These are phyloP conservation scores for Moricandia moricandioides DNA, from an alignment of 345 rosid genomes.

Conservation along the genomic window DNA sequence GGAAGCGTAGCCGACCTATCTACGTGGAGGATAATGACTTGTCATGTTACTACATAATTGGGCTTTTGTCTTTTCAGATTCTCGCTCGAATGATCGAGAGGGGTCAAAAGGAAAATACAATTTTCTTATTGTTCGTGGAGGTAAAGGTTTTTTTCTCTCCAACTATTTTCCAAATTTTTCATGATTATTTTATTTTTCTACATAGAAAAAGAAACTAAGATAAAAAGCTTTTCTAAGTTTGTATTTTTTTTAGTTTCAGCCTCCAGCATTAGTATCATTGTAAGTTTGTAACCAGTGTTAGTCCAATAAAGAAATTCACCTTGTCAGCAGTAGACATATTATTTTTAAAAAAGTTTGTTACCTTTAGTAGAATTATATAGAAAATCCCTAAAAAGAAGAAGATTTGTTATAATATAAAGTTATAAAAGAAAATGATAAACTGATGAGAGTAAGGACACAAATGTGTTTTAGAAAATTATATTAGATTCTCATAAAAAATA, in stretches of 20 bases:
- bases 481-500: too few relatives aligned
- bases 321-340: neutral
- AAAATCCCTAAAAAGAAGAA: neutral
- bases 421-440: too few relatives aligned
- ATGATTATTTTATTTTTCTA: neutral
- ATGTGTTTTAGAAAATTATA: too few relatives aligned
- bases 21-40: conserved; percentile 38
- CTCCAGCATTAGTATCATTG: neutral
- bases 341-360: neutral
- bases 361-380: neutral
- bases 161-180: neutral
- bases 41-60: conserved; percentile 23
- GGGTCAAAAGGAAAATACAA: conserved; percentile 7
- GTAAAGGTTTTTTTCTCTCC: neutral
- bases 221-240: neutral
- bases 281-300: too few relatives aligned
- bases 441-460: too few relatives aligned
- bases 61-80: conserved; percentile 24
- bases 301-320: neutral
- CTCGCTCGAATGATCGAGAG: conserved; percentile 27
- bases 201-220: neutral
- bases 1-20: conserved; percentile 31
- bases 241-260: neutral
- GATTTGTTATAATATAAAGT: neutral
- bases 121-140: neutral